Conservation (phyloP, 148 eudicot genomes). For the Chenopodium formosanum region DNA sequence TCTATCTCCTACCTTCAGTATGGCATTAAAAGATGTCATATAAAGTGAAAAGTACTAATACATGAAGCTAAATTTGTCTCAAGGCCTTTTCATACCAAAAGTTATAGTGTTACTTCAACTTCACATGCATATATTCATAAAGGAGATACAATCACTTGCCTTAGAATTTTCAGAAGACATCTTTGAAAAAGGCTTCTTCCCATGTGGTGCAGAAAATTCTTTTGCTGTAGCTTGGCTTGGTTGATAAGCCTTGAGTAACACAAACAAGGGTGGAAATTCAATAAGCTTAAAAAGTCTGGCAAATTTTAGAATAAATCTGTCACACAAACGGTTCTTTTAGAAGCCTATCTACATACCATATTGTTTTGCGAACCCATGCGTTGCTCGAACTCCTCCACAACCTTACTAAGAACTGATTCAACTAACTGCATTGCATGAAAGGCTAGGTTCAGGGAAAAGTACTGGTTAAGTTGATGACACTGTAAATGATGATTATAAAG, state of each 20-base stretch:
- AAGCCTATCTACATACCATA: constrained; percentile 40
- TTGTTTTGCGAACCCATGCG: constrained; percentile 56
- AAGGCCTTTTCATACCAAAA: background rate
- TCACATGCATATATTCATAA: background rate
- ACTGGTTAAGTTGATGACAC: background rate
- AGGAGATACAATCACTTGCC: constrained; percentile 35
- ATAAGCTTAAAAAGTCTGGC: background rate
- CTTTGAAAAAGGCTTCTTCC: constrained; percentile 41
- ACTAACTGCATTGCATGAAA: constrained; percentile 58
- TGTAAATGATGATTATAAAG: background rate
- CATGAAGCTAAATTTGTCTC: too few species aligned
- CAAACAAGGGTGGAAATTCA: background rate
- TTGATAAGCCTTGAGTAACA: constrained; percentile 22
- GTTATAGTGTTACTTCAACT: background rate
- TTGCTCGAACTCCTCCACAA: constrained; percentile 88
- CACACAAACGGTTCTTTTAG: background rate
- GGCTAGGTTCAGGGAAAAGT: background rate
- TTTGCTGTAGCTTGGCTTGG: constrained; percentile 48
- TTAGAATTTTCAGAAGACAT: constrained; percentile 40
- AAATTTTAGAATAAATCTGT: background rate
- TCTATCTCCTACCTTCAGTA: constrained; percentile 48
- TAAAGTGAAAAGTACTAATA: too few species aligned
- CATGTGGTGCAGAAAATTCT: constrained; percentile 39
- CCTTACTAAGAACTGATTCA: constrained; percentile 79
- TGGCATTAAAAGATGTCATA: constrained; percentile 12